phyloP scores from a whole-genome alignment of 1,284 basidiomycete genomes.

The Leccinum colubrinum region DNA sequence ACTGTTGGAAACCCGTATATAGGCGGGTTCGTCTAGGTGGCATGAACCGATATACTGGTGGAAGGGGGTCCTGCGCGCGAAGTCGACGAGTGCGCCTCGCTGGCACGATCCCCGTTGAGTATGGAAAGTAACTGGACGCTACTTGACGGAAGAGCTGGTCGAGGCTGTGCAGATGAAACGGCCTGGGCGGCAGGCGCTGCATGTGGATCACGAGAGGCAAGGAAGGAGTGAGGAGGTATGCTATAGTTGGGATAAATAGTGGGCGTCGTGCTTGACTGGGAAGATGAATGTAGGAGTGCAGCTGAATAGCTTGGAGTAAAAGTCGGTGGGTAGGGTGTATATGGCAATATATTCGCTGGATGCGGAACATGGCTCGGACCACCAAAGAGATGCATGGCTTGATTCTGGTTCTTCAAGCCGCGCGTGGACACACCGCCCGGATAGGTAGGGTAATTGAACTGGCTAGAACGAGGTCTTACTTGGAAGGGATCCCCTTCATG shows the following conservation, averaged over 20 bases:
- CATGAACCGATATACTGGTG: conserved; percentile 18
- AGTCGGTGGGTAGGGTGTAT: conserved; percentile 15
- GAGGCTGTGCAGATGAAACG: conserved; percentile 13
- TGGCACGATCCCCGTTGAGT: conserved; percentile 31
- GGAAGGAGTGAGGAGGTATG: conserved; percentile 7
- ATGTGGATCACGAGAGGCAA: conserved; percentile 10
- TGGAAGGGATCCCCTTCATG: conserved; percentile 44
- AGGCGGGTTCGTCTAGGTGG: conserved; percentile 23
- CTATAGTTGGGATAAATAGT: conserved; percentile 18
- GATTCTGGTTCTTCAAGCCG: conserved; percentile 39
- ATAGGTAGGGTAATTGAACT: conserved; percentile 39
- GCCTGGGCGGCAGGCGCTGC: conserved; percentile 8
- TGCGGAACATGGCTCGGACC: conserved; percentile 10
- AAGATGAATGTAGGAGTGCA: conserved; percentile 12
- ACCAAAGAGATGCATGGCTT: conserved; percentile 42
- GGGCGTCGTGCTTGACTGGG: conserved; percentile 16
- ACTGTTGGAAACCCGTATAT: conserved; percentile 7
- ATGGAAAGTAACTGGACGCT: conserved; percentile 36
- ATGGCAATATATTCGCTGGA: conserved; percentile 7
- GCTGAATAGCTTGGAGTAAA: conserved; percentile 17
- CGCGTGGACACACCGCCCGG: conserved; percentile 24
- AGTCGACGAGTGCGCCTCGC: conserved; percentile 10
- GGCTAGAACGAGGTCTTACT: conserved; percentile 60
- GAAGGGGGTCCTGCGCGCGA: conserved; percentile 11
- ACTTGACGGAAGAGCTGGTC: conserved; percentile 23